These are phyloP conservation scores for Globisporangium barbulae DNA, from an alignment of 352 stramenopile species.

Conservation along the genomic window DNA sequence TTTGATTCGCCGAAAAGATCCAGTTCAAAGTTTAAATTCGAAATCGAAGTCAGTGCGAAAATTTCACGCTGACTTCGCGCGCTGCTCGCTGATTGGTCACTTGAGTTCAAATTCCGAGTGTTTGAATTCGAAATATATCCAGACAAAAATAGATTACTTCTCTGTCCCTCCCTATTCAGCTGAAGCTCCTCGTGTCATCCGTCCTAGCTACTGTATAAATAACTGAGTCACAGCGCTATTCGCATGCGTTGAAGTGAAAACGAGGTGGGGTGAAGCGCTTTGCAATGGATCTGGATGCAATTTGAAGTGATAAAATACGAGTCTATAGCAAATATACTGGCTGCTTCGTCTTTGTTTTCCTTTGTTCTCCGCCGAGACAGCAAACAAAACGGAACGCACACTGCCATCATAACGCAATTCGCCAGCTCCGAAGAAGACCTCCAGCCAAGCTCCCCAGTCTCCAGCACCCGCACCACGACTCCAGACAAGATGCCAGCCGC, in stretches of 20 bases:
- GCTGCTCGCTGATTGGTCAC: slow-evolving; percentile 38
- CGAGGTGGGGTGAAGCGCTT: slow-evolving; percentile 7
- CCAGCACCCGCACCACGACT: neutral
- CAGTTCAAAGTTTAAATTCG: neutral
- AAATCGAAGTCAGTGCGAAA: neutral
- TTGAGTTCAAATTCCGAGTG: slow-evolving; percentile 15
- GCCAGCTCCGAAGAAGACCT: slow-evolving; percentile 24
- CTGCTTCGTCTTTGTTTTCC: slow-evolving; percentile 4
- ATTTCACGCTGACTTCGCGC: slow-evolving; percentile 31
- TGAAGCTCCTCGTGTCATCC: slow-evolving; percentile 17
- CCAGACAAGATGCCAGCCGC: slow-evolving; percentile 41
- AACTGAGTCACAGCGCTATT: neutral
- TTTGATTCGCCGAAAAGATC: slow-evolving; percentile 9
- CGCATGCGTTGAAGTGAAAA: neutral
- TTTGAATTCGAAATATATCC: slow-evolving; percentile 15
- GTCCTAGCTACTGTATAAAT: neutral
- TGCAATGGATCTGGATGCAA: slow-evolving; percentile 4
- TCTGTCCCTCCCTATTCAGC: neutral
- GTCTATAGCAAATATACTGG: neutral
- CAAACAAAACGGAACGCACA: neutral
- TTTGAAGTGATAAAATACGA: slow-evolving; percentile 22
- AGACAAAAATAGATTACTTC: slow-evolving; percentile 12
- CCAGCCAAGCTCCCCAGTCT: slow-evolving; percentile 15
- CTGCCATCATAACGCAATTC: slow-evolving; percentile 39
- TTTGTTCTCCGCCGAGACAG: neutral